Percentiles rank a stretch among this genome's conserved stretches.
Conservation (phyloP, 2,329 filamentous ascomycete genomes). For the Blastomyces emzantsi region DNA sequence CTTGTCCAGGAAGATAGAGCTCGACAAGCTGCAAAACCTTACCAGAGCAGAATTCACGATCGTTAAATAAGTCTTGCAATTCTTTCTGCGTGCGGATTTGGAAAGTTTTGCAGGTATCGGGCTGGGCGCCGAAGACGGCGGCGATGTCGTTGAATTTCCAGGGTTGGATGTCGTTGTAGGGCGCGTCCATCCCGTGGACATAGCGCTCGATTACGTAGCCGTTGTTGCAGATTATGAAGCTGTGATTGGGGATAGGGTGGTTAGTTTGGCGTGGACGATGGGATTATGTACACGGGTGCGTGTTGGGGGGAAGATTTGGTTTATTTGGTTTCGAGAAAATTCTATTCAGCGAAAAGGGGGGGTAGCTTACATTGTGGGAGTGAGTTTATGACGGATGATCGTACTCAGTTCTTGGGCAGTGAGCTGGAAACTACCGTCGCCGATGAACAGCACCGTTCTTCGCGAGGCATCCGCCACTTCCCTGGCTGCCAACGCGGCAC, state of each 20-base stretch:
- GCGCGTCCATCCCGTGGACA: conserved; percentile 72
- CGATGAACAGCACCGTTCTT: conserved; percentile 76
- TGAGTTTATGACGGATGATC: conserved; percentile 66
- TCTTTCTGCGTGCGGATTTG: conserved; percentile 57
- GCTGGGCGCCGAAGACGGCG: conserved; percentile 53
- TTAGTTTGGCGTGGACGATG: background rate
- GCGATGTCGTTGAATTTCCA: conserved; percentile 66
- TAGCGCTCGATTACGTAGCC: conserved; percentile 84
- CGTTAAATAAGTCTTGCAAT: conserved; percentile 52
- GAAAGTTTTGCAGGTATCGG: conserved; percentile 50
- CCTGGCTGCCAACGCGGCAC: conserved; percentile 64
- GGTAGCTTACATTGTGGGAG: conserved; percentile 60
- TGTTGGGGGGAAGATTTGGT: too few species aligned
- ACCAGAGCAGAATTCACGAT: conserved; percentile 51
- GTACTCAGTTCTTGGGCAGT: conserved; percentile 77
- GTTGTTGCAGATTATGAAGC: conserved; percentile 80
- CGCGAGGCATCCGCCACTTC: conserved; percentile 48
- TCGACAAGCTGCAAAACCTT: conserved; percentile 58
- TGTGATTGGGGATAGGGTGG: conserved; percentile 32
- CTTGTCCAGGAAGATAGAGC: conserved; percentile 64
- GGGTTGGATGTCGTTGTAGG: conserved; percentile 69
- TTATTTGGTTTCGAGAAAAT: background rate
- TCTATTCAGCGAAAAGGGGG: too few species aligned
- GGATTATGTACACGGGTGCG: too few species aligned
- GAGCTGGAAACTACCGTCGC: conserved; percentile 78